Percentiles rank a stretch among this genome's conserved stretches.
Evolutionary conservation across 2,329 filamentous ascomycete genomes (phyloP).

Genomic region (Exophiala sp.): DNA sequence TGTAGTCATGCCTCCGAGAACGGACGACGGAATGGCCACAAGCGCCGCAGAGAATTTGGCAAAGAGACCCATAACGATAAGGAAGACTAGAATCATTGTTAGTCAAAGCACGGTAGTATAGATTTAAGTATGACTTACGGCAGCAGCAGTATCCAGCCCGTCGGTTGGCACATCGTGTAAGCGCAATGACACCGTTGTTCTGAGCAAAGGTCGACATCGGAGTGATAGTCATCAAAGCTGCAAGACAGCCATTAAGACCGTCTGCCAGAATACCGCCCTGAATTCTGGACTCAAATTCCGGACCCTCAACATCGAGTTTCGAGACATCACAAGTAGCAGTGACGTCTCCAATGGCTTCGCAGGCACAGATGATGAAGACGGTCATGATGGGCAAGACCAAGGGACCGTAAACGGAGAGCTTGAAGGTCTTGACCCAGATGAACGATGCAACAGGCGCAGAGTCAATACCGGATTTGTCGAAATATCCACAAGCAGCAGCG

Average conservation of each 20-base stretch:
- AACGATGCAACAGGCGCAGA: slow-evolving; percentile 62
- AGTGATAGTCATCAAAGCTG: slow-evolving; percentile 63
- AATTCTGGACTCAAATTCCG: slow-evolving; percentile 64
- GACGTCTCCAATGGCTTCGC: slow-evolving; percentile 66
- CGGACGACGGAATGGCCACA: slow-evolving; percentile 58
- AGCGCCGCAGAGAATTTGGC: slow-evolving; percentile 68
- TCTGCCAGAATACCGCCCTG: slow-evolving; percentile 66
- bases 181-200: slow-evolving; percentile 66
- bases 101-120: neutral
- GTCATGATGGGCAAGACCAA: slow-evolving; percentile 62
- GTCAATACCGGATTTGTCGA: slow-evolving; percentile 57
- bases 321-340: slow-evolving; percentile 67
- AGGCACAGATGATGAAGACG: slow-evolving; percentile 60
- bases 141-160: slow-evolving; percentile 65
- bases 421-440: slow-evolving; percentile 68
- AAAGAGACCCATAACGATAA: slow-evolving; percentile 67
- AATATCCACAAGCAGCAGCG: slow-evolving; percentile 64
- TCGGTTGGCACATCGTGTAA: slow-evolving; percentile 66
- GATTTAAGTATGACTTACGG: slow-evolving; percentile 15
- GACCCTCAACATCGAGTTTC: slow-evolving; percentile 60
- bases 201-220: slow-evolving; percentile 67
- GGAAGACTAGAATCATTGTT: slow-evolving; percentile 46
- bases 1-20: slow-evolving; percentile 52
- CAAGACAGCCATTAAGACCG: slow-evolving; percentile 62
- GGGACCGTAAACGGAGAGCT: slow-evolving; percentile 61